Evolutionary conservation across 139 green algal species (phyloP).

Genomic region (Asterochloris erici): DNA sequence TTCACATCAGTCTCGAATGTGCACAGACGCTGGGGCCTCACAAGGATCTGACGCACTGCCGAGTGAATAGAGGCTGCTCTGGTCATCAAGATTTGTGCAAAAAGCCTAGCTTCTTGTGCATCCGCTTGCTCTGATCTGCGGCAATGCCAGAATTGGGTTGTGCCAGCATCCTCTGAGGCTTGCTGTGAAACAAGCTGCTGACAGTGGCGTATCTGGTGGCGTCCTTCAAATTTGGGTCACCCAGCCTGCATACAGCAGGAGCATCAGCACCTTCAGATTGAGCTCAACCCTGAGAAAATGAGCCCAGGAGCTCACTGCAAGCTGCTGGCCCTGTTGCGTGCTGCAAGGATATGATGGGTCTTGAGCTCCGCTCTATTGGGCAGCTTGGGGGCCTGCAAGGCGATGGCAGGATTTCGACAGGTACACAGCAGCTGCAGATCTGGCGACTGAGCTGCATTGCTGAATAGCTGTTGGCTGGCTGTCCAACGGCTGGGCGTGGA

Average conservation of each 20-base stretch:
- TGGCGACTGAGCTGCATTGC: background rate
- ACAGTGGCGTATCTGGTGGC: background rate
- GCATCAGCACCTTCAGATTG: background rate
- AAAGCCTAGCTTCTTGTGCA: slow-evolving; percentile 10
- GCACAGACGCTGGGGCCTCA: slow-evolving; percentile 23
- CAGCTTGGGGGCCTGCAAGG: slow-evolving; percentile 7
- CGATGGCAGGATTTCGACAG: background rate
- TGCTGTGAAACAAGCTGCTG: slow-evolving; percentile 12
- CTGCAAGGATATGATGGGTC: slow-evolving; percentile 13
- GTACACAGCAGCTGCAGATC: background rate
- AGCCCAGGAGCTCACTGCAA: slow-evolving; percentile 3
- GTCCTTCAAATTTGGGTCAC: slow-evolving; percentile 15
- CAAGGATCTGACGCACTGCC: background rate
- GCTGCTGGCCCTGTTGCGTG: slow-evolving; percentile 1
- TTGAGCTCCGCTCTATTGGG: slow-evolving; percentile 9
- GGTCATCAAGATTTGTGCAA: slow-evolving; percentile 1
- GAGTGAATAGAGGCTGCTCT: background rate
- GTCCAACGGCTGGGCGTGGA: background rate
- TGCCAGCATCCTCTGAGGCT: slow-evolving; percentile 12
- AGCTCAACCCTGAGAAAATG: too few species aligned
- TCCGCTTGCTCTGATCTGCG: slow-evolving; percentile 11
- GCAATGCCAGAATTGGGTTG: slow-evolving; percentile 16
- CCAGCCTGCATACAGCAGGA: background rate
- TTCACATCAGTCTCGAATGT: slow-evolving; percentile 2
- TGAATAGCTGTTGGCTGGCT: background rate